Evolutionary conservation across 345 rosid genomes (phyloP).

Genomic region (Acer saccharum): DNA sequence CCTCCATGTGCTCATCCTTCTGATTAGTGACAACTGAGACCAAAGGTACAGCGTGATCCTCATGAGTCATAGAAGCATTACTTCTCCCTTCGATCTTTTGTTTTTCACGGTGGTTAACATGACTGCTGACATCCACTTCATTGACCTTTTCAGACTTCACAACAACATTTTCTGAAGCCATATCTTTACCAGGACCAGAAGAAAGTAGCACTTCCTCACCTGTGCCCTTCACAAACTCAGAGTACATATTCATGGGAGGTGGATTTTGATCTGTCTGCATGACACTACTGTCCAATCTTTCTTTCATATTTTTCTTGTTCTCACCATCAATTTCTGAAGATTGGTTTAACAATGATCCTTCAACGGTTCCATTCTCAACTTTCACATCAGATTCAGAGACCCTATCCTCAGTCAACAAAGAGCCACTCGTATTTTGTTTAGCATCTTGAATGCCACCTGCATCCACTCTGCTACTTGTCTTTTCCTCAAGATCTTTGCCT

Average conservation of each 20-base stretch:
- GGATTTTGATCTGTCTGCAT: constrained; percentile 32
- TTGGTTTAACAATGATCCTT: constrained; percentile 22
- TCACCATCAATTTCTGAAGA: constrained; percentile 25
- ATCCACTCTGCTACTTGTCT: constrained; percentile 24
- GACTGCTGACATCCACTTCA: constrained; percentile 20
- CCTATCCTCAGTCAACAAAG: constrained; percentile 37
- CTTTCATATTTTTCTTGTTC: constrained; percentile 20
- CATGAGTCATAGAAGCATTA: constrained; percentile 13
- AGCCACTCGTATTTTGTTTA: constrained; percentile 25
- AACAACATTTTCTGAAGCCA: constrained; percentile 17
- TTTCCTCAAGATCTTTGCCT: constrained; percentile 33
- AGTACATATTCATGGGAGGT: constrained; percentile 14
- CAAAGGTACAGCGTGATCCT: constrained; percentile 13
- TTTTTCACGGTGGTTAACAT: constrained; percentile 17
- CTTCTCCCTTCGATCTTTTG: constrained; percentile 29
- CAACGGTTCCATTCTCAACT: constrained; percentile 27
- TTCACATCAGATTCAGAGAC: constrained; percentile 22
- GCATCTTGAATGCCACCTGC: constrained; percentile 29
- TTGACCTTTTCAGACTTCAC: constrained; percentile 39
- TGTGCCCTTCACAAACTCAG: constrained; percentile 32
- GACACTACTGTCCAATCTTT: constrained; percentile 15
- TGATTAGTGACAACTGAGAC: constrained; percentile 26
- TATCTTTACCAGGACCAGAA: constrained; percentile 31
- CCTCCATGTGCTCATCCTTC: constrained; percentile 38
- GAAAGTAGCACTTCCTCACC: constrained; percentile 25